Evolutionary conservation across 169 alveolate genomes (phyloP).

Genomic region (Hepatocystis sp.): DNA sequence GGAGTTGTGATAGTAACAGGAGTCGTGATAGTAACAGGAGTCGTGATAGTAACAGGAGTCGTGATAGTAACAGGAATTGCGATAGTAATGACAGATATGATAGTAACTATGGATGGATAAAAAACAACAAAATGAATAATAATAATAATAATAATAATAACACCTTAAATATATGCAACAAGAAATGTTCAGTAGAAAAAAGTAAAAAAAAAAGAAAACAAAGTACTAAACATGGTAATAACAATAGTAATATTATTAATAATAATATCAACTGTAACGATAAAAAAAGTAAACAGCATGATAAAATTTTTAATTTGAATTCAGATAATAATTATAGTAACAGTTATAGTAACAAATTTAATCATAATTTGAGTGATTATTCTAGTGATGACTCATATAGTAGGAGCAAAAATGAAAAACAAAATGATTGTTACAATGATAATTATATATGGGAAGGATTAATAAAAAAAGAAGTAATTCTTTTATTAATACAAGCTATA

Average conservation of each 20-base stretch:
- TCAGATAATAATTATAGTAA: not conserved
- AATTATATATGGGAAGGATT: constrained; percentile 58
- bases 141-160: too few relatives aligned
- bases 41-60: too few relatives aligned
- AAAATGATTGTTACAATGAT: not conserved
- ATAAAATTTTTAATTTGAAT: not conserved
- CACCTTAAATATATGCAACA: too few relatives aligned
- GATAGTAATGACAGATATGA: too few relatives aligned
- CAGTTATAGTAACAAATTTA: not conserved
- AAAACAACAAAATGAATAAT: too few relatives aligned
- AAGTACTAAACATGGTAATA: not conserved
- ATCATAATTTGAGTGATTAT: too few relatives aligned
- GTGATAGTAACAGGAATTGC: too few relatives aligned
- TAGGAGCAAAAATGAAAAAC: not conserved
- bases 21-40: too few relatives aligned
- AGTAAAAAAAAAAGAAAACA: constrained; percentile 8
- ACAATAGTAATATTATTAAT: not conserved
- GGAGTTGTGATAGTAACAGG: too few relatives aligned
- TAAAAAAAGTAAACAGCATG: not conserved
- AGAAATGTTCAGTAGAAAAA: too few relatives aligned
- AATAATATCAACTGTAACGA: not conserved
- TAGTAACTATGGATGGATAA: too few relatives aligned
- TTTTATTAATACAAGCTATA: constrained; percentile 46
- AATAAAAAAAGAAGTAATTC: constrained; percentile 40
- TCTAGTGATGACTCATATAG: too few relatives aligned